Conservation (phyloP, 2,329 filamentous ascomycete genomes). For the Gliomastix tumulicola region DNA sequence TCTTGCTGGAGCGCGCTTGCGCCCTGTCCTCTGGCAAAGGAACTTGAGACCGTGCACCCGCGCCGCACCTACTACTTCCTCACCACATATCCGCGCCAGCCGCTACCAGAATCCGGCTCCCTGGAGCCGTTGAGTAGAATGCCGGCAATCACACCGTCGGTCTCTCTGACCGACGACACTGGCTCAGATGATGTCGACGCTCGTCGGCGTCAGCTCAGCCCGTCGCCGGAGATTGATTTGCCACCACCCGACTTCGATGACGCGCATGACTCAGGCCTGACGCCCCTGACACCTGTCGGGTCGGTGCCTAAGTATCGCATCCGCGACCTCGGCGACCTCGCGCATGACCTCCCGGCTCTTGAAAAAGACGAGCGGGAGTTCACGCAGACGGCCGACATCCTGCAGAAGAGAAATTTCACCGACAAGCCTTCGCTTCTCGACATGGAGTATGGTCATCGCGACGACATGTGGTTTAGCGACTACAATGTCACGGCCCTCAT, state of each 20-base stretch:
- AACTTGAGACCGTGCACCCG: conserved; percentile 85
- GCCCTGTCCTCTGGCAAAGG: conserved; percentile 86
- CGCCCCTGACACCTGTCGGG: conserved; percentile 56
- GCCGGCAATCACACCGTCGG: conserved; percentile 73
- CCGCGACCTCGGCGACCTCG: conserved; percentile 32
- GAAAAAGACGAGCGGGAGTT: conserved; percentile 97
- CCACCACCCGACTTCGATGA: conserved; percentile 83
- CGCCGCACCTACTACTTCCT: conserved; percentile 96
- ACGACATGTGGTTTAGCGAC: conserved; percentile 49
- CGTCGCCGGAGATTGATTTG: conserved; percentile 88
- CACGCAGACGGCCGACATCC: conserved; percentile 84
- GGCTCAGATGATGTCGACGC: conserved; percentile 65
- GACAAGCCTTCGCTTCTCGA: conserved; percentile 27
- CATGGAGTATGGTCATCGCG: conserved; percentile 28
- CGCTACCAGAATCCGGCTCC: conserved; percentile 53
- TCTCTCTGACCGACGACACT: conserved; percentile 51
- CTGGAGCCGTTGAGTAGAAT: conserved; percentile 9
- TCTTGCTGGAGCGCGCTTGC: conserved; percentile 69
- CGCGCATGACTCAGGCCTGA: conserved; percentile 51
- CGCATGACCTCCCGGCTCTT: conserved; percentile 78
- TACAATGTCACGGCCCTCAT: conserved; percentile 36
- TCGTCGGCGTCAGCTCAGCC: conserved; percentile 67
- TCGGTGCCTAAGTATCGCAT: conserved; percentile 35
- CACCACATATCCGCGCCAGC: conserved; percentile 77
- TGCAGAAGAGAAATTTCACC: conserved; percentile 60